Evolutionary conservation across 139 green algal species (phyloP), one percentile per base, ranked within the genome.

Genomic region (Tetratostichococcus sp.): DNA sequence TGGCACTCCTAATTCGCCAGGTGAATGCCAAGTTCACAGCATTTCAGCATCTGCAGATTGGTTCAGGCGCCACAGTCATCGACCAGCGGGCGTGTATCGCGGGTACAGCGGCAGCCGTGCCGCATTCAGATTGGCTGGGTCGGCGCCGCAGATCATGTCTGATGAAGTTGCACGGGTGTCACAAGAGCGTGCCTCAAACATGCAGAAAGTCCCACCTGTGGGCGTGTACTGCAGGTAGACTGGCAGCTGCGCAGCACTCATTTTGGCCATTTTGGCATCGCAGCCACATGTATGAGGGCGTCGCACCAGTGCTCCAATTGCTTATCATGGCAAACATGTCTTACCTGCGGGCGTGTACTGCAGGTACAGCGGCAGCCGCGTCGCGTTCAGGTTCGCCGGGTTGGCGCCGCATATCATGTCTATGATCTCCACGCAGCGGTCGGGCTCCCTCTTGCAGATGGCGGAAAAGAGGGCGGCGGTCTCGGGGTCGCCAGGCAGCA

Each of bases 121-220:
- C 21, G 35, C 75, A 57, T 91, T 83, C 16, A 92, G 43, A 75
- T 93, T 93, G 75, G 65, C 72, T 22, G 75, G 66, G 72, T 89
- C 89, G 70, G 84, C 79, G 22, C 88, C 88, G 30, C 77, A 82
- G 16, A 92, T 76, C 28, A 77, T 70, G 21, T 77, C 83, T n/a
- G 19, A 92, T 77, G 39, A 50, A n/a, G n/a, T n/a, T n/a, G n/a
- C n/a, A n/a, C n/a, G n/a, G n/a, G n/a, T n/a, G n/a, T n/a, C n/a
- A n/a, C n/a, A n/a, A n/a, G n/a, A n/a, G n/a, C n/a, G n/a, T n/a
- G n/a, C n/a, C n/a, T n/a, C n/a, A n/a, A n/a, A n/a, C n/a, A n/a
- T n/a, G n/a, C n/a, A n/a, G n/a, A n/a, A n/a, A n/a, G n/a, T n/a
- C n/a, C n/a, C n/a, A n/a, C n/a, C n/a, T n/a, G n/a, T n/a, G n/a